Evolutionary conservation across 2,329 filamentous ascomycete genomes (phyloP), one percentile per base, ranked within the genome.

Genomic region (Lachnellula cervina): DNA sequence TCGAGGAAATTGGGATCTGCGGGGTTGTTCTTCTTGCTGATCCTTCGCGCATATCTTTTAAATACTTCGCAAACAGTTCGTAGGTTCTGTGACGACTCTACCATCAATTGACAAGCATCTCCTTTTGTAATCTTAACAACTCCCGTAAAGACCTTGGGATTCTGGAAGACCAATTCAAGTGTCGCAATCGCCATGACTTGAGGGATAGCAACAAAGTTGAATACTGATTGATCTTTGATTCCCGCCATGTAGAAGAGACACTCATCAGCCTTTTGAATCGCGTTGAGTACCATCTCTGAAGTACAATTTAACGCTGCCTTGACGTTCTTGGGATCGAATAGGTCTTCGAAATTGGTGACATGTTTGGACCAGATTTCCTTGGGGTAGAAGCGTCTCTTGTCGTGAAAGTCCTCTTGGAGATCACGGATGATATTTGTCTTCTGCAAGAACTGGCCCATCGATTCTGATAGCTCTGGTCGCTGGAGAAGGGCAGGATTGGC

Each of bases 361-460:
- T 99, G 86, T 79, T 96, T 95, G 69, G 88, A 90, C 94, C 94
- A 99, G 69, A 99, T 90, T 75, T 96, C 91, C 72, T 88, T 89
- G 50, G 94, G 94, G 84, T 90, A 99, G 80, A 96, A 99, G 56
- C 89, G 85, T 59, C 94, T 84, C 65, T 87, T 86, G 72, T 97
- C 94, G 57, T 89, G 82, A 65, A 86, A 86, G 69, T 99, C 94
- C 72, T 99, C 94, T 65, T 86, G 84, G 61, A 97, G 82, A 71
- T 99, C 94, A 69, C 94, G 90, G 69, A 97, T 97, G 71, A 99
- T 97, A 79, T 99, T 99, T 62, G 91, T 96, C 79, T 99, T 96
- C 70, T 99, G 94, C 59, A 99, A 77, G 74, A 99, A 96, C 64
- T 96, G 88, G 23, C 90, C 94, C 94, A 99, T 99, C 45, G 90